Percentiles rank a stretch among this genome's conserved stretches.
Evolutionary conservation across 192 early-diverging fungal species (phyloP).

Genomic region (Geranomyces michiganensis): DNA sequence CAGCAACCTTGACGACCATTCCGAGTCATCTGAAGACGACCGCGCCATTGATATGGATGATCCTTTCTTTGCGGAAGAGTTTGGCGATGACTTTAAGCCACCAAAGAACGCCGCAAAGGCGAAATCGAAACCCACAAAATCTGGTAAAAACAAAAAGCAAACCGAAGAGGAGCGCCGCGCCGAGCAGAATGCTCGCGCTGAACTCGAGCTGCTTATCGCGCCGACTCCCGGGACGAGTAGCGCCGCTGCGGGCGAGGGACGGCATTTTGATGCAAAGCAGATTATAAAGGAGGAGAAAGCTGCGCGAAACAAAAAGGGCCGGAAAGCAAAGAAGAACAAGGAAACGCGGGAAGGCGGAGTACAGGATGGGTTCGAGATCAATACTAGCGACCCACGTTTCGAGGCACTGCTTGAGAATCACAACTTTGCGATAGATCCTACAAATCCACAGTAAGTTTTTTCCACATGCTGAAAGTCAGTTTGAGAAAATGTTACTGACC

Average conservation of each 20-base stretch:
- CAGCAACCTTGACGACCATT: not conserved
- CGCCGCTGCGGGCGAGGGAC: slow-evolving; percentile 45
- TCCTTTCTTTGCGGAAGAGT: slow-evolving; percentile 43
- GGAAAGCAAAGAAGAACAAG: slow-evolving; percentile 49
- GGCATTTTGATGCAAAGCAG: slow-evolving; percentile 86
- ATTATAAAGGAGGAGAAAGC: slow-evolving; percentile 83
- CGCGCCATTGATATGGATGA: slow-evolving; percentile 30
- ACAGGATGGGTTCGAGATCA: slow-evolving; percentile 85
- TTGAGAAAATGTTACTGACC: not conserved
- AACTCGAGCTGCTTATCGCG: slow-evolving; percentile 77
- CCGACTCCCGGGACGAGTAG: slow-evolving; percentile 38
- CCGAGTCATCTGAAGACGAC: slow-evolving; percentile 9
- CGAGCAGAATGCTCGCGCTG: slow-evolving; percentile 52
- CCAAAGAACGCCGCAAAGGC: not conserved
- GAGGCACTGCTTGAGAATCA: slow-evolving; percentile 74
- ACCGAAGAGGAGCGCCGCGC: slow-evolving; percentile 9
- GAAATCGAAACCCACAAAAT: not conserved
- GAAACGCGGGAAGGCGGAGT: slow-evolving; percentile 58
- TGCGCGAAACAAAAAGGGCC: slow-evolving; percentile 55
- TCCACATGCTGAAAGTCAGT: not conserved
- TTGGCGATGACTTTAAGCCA: slow-evolving; percentile 19
- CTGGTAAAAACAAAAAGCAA: slow-evolving; percentile 6
- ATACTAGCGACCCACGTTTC: slow-evolving; percentile 87
- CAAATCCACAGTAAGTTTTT: slow-evolving; percentile 77
- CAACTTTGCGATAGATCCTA: slow-evolving; percentile 94